Evolutionary conservation across 2,329 filamentous ascomycete genomes (phyloP).

Genomic region (Tolypocladium sp.): DNA sequence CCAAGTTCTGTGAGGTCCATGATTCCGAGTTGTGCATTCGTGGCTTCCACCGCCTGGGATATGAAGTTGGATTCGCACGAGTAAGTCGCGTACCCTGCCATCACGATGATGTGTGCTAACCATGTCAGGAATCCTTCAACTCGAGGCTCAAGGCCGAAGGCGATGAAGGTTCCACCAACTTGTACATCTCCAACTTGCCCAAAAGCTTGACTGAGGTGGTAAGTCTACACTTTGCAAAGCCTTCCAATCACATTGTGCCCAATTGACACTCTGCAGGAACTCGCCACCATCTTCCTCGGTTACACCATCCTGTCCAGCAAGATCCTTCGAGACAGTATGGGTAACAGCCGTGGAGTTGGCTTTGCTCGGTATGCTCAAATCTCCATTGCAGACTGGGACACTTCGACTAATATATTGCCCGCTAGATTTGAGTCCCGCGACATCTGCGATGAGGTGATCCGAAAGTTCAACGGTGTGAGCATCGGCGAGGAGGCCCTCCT

Average conservation of each 20-base stretch:
- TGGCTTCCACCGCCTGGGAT: constrained; percentile 87
- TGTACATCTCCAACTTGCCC: constrained; percentile 96
- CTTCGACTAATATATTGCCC: constrained; percentile 12
- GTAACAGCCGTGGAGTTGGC: constrained; percentile 90
- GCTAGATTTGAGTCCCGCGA: constrained; percentile 83
- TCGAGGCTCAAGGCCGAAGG: constrained; percentile 94
- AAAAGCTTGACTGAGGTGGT: constrained; percentile 87
- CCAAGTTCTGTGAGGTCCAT: constrained; percentile 81
- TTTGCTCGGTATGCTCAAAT: constrained; percentile 70
- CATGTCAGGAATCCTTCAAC: constrained; percentile 82
- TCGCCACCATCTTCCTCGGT: constrained; percentile 68
- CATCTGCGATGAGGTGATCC: constrained; percentile 82
- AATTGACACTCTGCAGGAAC: constrained; percentile 40
- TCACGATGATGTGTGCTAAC: constrained; percentile 12
- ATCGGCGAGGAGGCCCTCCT: constrained; percentile 73
- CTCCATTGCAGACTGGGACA: background rate
- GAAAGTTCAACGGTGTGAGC: constrained; percentile 71
- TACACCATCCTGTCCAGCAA: constrained; percentile 87
- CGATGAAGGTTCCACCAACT: constrained; percentile 82
- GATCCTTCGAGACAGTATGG: constrained; percentile 85
- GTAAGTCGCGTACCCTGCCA: constrained; percentile 38
- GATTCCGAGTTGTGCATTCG: constrained; percentile 95
- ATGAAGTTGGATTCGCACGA: constrained; percentile 94
- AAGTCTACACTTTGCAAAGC: constrained; percentile 22
- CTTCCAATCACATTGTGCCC: background rate